These are phyloP conservation scores for Talaromyces amestolkiae DNA, from an alignment of 2,329 filamentous ascomycete species.

Conservation along the genomic window DNA sequence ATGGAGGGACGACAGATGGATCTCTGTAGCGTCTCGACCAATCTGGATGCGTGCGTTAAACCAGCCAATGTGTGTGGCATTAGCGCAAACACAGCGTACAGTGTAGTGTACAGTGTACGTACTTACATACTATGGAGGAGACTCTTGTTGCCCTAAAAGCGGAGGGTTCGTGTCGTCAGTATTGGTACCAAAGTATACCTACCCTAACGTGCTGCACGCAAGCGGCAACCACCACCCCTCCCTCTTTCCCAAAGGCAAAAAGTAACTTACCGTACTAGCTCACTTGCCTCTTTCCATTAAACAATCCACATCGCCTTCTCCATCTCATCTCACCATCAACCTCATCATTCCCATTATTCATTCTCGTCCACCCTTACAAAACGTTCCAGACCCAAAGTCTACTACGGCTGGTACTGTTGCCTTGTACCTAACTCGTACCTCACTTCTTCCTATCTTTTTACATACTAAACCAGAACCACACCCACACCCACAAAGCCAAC, in stretches of 20 bases:
- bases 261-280: background rate
- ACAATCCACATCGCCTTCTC: background rate
- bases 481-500: background rate
- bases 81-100: background rate
- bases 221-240: conserved; percentile 14
- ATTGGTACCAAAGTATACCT: conserved; percentile 9
- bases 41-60: conserved; percentile 9
- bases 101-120: background rate
- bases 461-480: background rate
- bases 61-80: background rate
- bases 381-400: conserved; percentile 6
- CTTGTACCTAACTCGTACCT: conserved; percentile 10
- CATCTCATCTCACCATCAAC: background rate
- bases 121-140: background rate
- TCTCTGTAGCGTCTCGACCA: background rate
- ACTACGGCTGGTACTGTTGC: conserved; percentile 14
- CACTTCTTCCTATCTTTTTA: conserved; percentile 5
- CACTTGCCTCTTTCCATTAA: conserved; percentile 5
- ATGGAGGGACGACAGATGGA: background rate
- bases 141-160: conserved; percentile 13
- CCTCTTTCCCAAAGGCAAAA: background rate
- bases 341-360: background rate
- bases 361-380: background rate
- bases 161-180: conserved; percentile 15
- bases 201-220: conserved; percentile 10